Base-by-base conservation (phyloP, 164 flowering plant genomes). In the Aristolochia fimbriata region DNA sequence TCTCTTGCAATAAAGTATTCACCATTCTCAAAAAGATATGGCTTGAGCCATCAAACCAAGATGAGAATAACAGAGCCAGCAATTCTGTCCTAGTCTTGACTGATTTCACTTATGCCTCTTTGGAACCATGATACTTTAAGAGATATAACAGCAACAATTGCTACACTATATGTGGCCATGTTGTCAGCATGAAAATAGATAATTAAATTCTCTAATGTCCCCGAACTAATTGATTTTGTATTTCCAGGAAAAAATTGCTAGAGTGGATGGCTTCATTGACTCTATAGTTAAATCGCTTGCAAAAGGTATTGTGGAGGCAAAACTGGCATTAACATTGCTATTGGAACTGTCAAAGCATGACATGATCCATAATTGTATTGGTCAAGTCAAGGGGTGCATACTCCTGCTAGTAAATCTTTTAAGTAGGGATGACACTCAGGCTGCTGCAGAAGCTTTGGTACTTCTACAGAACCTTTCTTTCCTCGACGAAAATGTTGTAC, bases 341-440 rank as follows among this genome's bases (percentile, higher is more conserved):
- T 64, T 82, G 70, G 90, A 86, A 67, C 70, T 84, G 57, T 86
- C 94, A 57, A 76, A 75, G 52, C 63, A 62, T 59, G 54, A 66
- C 50, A 19, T 37, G 11, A 64, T 70, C 33, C 62, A 74, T 57
- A 71, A 78, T 10, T 25, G 55, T 60, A 81, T 86, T 63, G 94
- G 89, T 50, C 77, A 72, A 45, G 81, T 63, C 19, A 81, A 76
- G 69, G 90, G 90, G 19, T 82, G 88, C 71, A 83, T 86, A 56
- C 72, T 84, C 56, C 78, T 79, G 31, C 70, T 86, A 59, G 94
- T 81, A 59, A 81, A 80, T 19, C 81, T 80, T 75, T 62, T 74
- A 59, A 78, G 69, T 58, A 65, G 70, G 55, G 78, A 80, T 54
- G 81, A 80, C 45, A 33, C 27, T 70, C 79, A 78, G 70, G 83